Evolutionary conservation across 1,284 basidiomycete species (phyloP).

Genomic region (Trichosporon coremiiforme): DNA sequence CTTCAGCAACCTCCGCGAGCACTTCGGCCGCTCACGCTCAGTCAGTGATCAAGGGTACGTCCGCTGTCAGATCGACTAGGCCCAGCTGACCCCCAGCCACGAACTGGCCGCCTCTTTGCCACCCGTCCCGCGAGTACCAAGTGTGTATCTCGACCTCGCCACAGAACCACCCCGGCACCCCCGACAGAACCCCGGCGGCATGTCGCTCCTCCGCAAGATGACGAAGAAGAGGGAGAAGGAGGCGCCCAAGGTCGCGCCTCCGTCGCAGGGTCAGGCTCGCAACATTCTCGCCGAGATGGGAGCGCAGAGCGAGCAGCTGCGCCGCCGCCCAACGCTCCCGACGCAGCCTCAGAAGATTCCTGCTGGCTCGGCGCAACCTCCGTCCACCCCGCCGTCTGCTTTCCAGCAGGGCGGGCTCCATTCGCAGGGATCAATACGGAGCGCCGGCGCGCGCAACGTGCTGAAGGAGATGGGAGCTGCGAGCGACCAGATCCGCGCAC

Average conservation of each 20-base stretch:
- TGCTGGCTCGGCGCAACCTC: neutral
- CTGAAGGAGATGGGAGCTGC: constrained; percentile 11
- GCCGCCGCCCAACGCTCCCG: constrained; percentile 20
- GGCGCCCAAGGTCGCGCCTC: constrained; percentile 20
- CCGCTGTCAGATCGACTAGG: too few relatives aligned
- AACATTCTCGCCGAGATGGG: constrained; percentile 30
- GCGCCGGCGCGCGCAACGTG: constrained; percentile 12
- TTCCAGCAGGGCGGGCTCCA: neutral
- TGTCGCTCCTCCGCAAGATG: constrained; percentile 13
- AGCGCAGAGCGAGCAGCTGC: constrained; percentile 12
- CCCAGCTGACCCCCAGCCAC: neutral
- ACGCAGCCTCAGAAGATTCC: neutral
- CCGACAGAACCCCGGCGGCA: neutral
- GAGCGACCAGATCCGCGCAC: constrained; percentile 12
- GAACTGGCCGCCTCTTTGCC: neutral
- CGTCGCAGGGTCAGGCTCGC: constrained; percentile 17
- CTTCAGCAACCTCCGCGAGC: constrained; percentile 15
- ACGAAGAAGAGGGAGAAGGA: constrained; percentile 6
- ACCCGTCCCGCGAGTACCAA: constrained; percentile 8
- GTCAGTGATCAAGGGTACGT: neutral
- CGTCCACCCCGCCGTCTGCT: neutral
- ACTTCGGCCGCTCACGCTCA: neutral
- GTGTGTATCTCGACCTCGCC: constrained; percentile 6
- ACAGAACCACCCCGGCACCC: neutral
- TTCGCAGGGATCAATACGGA: neutral